Percentiles rank a stretch among this genome's conserved stretches.
Evolutionary conservation across 1,284 basidiomycete genomes (phyloP).

Genomic region (Ustilago trichophora): DNA sequence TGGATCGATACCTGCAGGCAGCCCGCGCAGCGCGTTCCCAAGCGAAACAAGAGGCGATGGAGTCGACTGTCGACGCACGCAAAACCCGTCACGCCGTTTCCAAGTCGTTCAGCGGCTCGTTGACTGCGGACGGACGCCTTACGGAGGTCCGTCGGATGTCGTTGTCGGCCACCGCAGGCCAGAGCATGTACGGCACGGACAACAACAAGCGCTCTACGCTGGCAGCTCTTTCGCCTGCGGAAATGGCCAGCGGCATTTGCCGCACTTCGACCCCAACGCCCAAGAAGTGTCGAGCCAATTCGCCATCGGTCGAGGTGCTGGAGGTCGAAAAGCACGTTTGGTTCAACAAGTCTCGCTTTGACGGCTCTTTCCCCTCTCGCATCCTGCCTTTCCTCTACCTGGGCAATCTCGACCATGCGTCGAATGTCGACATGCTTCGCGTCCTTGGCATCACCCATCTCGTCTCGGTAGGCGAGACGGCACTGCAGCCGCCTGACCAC

Average conservation of each 20-base stretch:
- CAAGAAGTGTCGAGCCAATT: constrained; percentile 8
- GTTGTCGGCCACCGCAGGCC: constrained; percentile 7
- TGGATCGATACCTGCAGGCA: constrained; percentile 73
- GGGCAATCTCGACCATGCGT: constrained; percentile 88
- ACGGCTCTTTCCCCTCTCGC: constrained; percentile 92
- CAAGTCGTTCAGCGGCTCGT: constrained; percentile 27
- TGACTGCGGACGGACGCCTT: constrained; percentile 1
- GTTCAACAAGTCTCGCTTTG: constrained; percentile 91
- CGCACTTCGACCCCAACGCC: constrained; percentile 39
- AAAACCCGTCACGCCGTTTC: constrained; percentile 17
- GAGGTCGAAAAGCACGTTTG: constrained; percentile 70
- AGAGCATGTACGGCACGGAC: background rate
- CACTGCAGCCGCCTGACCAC: constrained; percentile 69
- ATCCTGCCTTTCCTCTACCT: constrained; percentile 94
- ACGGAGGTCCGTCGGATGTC: constrained; percentile 19
- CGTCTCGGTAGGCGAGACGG: constrained; percentile 94
- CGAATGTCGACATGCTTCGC: constrained; percentile 93
- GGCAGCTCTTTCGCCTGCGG: constrained; percentile 1
- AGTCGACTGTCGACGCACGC: constrained; percentile 5
- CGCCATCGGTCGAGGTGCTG: background rate
- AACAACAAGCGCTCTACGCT: constrained; percentile 4
- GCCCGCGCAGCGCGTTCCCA: constrained; percentile 10
- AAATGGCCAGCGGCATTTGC: constrained; percentile 23
- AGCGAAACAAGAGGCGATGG: constrained; percentile 5
- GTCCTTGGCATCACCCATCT: constrained; percentile 97